These are phyloP conservation scores for Penicillium decumbens DNA, from an alignment of 2,329 filamentous ascomycete genomes.

Conservation along the genomic window DNA sequence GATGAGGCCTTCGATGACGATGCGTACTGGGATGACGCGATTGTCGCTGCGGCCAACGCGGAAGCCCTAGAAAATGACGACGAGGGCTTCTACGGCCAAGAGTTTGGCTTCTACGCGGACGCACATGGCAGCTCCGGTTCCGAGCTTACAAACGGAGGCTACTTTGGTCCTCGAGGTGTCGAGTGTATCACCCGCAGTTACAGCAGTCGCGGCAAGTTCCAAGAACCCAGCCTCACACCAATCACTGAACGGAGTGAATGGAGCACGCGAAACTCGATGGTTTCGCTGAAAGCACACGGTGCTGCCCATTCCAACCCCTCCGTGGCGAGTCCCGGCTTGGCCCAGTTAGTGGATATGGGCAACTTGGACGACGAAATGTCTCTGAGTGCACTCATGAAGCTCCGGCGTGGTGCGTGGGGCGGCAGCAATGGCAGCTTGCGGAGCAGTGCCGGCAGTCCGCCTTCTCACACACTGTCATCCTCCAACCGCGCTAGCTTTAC, in stretches of 20 bases:
- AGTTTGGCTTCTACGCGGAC: constrained; percentile 89
- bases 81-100: constrained; percentile 90
- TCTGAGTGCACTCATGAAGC: constrained; percentile 64
- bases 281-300: constrained; percentile 61
- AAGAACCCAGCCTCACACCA: constrained; percentile 88
- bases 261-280: constrained; percentile 86
- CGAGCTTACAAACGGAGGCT: constrained; percentile 74
- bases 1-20: constrained; percentile 58
- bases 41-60: constrained; percentile 92
- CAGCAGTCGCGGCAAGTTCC: constrained; percentile 68
- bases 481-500: constrained; percentile 36
- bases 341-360: constrained; percentile 65
- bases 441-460: constrained; percentile 47
- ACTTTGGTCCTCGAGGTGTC: constrained; percentile 72
- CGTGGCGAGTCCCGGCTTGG: constrained; percentile 67
- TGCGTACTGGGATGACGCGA: constrained; percentile 75
- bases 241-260: constrained; percentile 96
- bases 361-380: constrained; percentile 65
- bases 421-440: constrained; percentile 70
- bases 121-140: constrained; percentile 47
- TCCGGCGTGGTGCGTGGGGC: constrained; percentile 73
- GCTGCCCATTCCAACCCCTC: constrained; percentile 46
- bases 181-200: constrained; percentile 59
- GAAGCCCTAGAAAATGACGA: constrained; percentile 87
- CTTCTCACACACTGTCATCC: constrained; percentile 34